Evolutionary conservation across 2,329 filamentous ascomycete genomes (phyloP), one percentile per base, ranked within the genome.

Genomic region (Rugonectria rugulosa): DNA sequence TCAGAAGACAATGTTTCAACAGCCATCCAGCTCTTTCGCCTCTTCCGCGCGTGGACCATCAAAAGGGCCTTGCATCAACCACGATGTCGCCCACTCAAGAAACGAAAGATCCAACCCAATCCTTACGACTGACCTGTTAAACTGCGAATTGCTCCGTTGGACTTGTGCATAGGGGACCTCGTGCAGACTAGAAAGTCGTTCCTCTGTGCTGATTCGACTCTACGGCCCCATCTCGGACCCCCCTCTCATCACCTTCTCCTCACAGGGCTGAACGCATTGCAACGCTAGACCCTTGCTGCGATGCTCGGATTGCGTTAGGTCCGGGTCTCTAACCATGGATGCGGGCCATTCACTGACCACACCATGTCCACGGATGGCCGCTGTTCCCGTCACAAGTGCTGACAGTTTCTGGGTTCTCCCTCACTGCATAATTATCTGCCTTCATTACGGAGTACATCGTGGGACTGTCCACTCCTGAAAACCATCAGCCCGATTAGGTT

Each of bases 251-350:
- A 49, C 42, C n/a, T 20, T 42, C 37, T 42, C 56, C 53, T 59
- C 56, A 49, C 56, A 59, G 53, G 56, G 56, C 53, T 56, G 56
- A 59, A 56, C 47, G 54, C 47, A 41, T 44, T 57, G 53, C 43
- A 24, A 45, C 53, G 32, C 38, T 32, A 32, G 29, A 23, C 32
- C 42, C 34, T 34, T 21, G 45, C 15, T 19, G 27, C 23, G n/a
- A 36, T 29, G 21, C 24, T 42, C 34, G 48, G 32, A 29, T 43
- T 29, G 55, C 56, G 53, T 34, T 57, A 53, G 41, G 40, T 14
- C 46, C 53, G 42, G 38, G 23, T 53, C 32, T 38, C 42, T 36
- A 53, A 31, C 43, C 43, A 46, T 53, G 38, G 32, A 36, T 48
- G 49, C 44, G 26, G 46, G 24, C 29, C n/a, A 31, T 50, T 21